Evolutionary conservation across 352 stramenopile genomes (phyloP).

Genomic region (Phytopythium litorale): DNA sequence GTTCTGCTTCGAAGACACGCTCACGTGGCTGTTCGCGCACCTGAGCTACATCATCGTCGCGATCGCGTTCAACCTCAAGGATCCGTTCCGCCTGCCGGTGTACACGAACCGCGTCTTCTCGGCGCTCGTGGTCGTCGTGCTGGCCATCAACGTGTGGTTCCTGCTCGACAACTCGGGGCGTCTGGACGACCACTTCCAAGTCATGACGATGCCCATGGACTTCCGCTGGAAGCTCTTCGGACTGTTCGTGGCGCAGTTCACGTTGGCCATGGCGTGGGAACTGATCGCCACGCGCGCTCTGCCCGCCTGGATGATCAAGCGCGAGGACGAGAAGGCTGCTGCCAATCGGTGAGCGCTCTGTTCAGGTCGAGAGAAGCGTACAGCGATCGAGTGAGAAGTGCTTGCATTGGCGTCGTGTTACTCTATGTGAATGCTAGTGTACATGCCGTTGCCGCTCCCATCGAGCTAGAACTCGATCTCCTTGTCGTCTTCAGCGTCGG

Average conservation of each 20-base stretch:
- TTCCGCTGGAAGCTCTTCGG: constrained; percentile 33
- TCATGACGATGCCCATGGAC: constrained; percentile 21
- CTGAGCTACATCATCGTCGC: constrained; percentile 38
- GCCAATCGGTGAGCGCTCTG: constrained; percentile 40
- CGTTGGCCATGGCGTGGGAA: constrained; percentile 16
- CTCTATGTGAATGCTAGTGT: background rate
- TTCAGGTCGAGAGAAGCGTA: constrained; percentile 19
- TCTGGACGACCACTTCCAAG: constrained; percentile 33
- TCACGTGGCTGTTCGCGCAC: constrained; percentile 41
- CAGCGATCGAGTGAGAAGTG: background rate
- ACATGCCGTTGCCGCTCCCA: background rate
- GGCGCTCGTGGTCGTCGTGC: constrained; percentile 9
- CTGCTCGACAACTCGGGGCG: constrained; percentile 24
- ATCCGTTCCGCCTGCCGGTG: constrained; percentile 34
- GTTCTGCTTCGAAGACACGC: constrained; percentile 28
- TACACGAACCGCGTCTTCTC: constrained; percentile 36
- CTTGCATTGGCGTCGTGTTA: too few species aligned
- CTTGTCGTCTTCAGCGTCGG: constrained; percentile 14
- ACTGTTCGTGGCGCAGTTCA: constrained; percentile 28
- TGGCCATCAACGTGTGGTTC: constrained; percentile 33
- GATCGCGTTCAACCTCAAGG: constrained; percentile 38
- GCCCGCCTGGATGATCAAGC: constrained; percentile 10
- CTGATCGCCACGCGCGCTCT: constrained; percentile 19
- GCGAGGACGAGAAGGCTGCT: constrained; percentile 25
- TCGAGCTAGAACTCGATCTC: constrained; percentile 8